phyloP scores from a whole-genome alignment of 2,329 filamentous ascomycete species.

The Penicillium sp. region DNA sequence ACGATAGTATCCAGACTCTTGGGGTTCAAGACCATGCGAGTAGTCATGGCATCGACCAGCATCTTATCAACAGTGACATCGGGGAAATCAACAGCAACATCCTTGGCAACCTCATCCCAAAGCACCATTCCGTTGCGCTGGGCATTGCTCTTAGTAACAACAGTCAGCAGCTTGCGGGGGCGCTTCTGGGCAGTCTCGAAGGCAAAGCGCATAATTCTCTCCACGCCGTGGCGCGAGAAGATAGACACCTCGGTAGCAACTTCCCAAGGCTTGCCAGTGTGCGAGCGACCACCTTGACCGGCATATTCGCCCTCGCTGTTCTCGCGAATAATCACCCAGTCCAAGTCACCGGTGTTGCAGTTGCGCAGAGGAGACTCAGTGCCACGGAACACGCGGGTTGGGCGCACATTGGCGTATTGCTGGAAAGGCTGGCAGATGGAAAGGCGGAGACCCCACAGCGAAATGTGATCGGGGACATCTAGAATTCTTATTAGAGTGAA shows the following conservation, averaged over 20 bases:
- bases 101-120: conserved; percentile 66
- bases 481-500: not conserved
- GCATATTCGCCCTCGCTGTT: conserved; percentile 71
- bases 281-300: conserved; percentile 66
- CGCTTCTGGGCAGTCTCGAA: conserved; percentile 64
- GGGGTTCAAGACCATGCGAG: conserved; percentile 65
- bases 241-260: conserved; percentile 66
- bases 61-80: conserved; percentile 68
- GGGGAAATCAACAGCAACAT: conserved; percentile 61
- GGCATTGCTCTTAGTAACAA: conserved; percentile 69
- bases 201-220: conserved; percentile 65
- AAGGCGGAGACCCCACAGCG: conserved; percentile 69
- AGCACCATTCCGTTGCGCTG: conserved; percentile 70
- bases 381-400: conserved; percentile 65
- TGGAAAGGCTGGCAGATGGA: conserved; percentile 70
- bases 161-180: conserved; percentile 62
- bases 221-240: conserved; percentile 65
- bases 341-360: conserved; percentile 61
- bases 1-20: conserved; percentile 66
- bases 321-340: conserved; percentile 70
- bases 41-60: conserved; percentile 70
- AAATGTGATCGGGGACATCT: conserved; percentile 69
- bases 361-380: conserved; percentile 61
- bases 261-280: conserved; percentile 63
- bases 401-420: conserved; percentile 71